Evolutionary conservation across 2,329 filamentous ascomycete species (phyloP).

Genomic region (Epichloe festucae): DNA sequence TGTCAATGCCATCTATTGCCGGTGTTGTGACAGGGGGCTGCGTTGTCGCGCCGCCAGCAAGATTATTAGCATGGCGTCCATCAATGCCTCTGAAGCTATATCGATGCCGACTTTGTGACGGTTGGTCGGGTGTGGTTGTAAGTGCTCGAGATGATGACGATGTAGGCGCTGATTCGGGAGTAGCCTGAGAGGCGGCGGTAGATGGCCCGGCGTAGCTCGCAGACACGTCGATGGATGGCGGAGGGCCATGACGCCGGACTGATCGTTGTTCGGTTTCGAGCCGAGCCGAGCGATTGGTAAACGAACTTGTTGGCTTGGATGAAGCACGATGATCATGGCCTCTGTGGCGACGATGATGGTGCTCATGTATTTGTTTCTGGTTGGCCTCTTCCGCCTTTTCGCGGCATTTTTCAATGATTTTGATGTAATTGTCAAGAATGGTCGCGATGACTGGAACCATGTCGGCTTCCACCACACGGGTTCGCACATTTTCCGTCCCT

Average conservation of each 20-base stretch:
- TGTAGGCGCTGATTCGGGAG: conserved; percentile 12
- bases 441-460: conserved; percentile 99
- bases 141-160: conserved; percentile 8
- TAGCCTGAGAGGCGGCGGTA: conserved; percentile 14
- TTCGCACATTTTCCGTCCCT: conserved; percentile 86
- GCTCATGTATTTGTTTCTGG: conserved; percentile 47
- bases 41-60: conserved; percentile 31
- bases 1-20: conserved; percentile 55
- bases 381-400: conserved; percentile 78
- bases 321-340: conserved; percentile 35
- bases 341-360: conserved; percentile 35
- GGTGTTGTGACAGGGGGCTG: conserved; percentile 58
- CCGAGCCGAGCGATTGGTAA: conserved; percentile 39
- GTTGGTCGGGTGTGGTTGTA: conserved; percentile 9
- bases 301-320: conserved; percentile 35
- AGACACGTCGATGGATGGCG: conserved; percentile 51
- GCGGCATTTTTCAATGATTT: conserved; percentile 83
- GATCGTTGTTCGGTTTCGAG: conserved; percentile 46
- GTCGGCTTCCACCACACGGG: conserved; percentile 91
- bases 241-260: conserved; percentile 66
- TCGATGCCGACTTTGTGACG: conserved; percentile 30
- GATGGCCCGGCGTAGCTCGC: conserved; percentile 27
- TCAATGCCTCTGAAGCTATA: conserved; percentile 40
- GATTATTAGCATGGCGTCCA: conserved; percentile 33
- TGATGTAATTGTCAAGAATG: conserved; percentile 96